Base-by-base conservation (phyloP, 768 basidiomycete species). In the Cystoderma amianthinum region DNA sequence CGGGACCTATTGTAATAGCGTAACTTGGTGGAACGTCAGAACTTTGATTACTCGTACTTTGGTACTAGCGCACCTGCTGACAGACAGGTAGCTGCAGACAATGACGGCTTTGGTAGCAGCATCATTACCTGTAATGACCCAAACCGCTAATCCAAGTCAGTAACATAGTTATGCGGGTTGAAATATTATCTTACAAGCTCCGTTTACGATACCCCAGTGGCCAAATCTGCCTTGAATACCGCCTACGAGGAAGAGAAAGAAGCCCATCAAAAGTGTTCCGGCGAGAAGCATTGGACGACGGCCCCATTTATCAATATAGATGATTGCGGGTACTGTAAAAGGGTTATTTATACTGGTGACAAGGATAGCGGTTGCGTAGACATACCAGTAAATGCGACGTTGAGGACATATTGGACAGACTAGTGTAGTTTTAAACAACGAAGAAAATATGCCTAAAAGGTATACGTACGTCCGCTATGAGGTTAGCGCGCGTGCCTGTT, bases 301-400 rank as follows among this genome's bases (percentile, higher is more conserved):
- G 44, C 86, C 86, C 82, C 83, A 86, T 59, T 66, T 71, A 58
- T 89, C 86, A 51, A 86, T 84, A 62, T 77, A 85, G 52, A 71
- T 62, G 48, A 73, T 73, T 5, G 71, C 71, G 18, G 71, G 71
- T 20, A 73, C 62, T 51, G 66, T 66, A 48, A 64, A 53, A n/a
- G n/a, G n/a, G n/a, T n/a, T n/a, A n/a, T n/a, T n/a, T n/a, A n/a
- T n/a, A 15, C 34, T 54, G 28, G 72, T 7, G 9, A 22, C 16
- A 15, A 16, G 13, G 63, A 33, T 69, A 67, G 42, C 68, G 58
- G 33, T 68, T 64, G 41, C 67, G 71, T 67, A 4, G n/a, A n/a
- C n/a, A n/a, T n/a, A n/a, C n/a, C n/a, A n/a, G n/a, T n/a, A n/a
- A n/a, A n/a, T 3, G 55, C 62, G 21, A 71, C 68, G 42, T 71